Conservation (phyloP, 345 rosid genomes). For the Draba incana region DNA sequence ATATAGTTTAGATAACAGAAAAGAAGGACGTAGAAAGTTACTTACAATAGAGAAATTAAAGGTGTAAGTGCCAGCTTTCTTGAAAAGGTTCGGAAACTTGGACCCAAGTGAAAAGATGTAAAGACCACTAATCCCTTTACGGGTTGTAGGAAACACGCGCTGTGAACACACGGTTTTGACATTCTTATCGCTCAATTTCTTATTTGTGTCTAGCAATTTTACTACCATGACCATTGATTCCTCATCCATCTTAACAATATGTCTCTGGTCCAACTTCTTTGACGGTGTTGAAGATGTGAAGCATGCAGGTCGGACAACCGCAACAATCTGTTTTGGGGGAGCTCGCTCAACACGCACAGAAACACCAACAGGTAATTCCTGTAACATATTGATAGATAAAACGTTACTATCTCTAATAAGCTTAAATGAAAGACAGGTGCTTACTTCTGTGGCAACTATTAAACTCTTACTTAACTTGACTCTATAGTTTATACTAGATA, state of each 20-base stretch:
- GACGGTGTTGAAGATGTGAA: conserved; percentile 44
- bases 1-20: conserved; percentile 6
- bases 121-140: conserved; percentile 55
- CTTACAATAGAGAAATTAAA: conserved; percentile 64
- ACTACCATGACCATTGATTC: conserved; percentile 58
- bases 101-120: conserved; percentile 56
- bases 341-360: conserved; percentile 51
- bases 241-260: conserved; percentile 47
- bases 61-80: conserved; percentile 53
- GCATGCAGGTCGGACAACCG: conserved; percentile 66
- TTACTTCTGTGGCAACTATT: not conserved
- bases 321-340: conserved; percentile 61
- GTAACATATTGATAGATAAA: conserved; percentile 29
- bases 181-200: conserved; percentile 28
- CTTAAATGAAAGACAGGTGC: not conserved
- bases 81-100: conserved; percentile 47
- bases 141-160: conserved; percentile 46
- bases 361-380: conserved; percentile 54
- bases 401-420: not conserved
- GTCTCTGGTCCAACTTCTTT: conserved; percentile 57
- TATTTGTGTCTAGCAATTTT: conserved; percentile 31
- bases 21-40: conserved; percentile 5
- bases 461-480: conserved; percentile 16
- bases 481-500: not conserved
- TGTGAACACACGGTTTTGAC: conserved; percentile 35